Evolutionary conservation across 345 rosid genomes (phyloP), one percentile per base, ranked within the genome.

Genomic region (Moricandia moricandioides): DNA sequence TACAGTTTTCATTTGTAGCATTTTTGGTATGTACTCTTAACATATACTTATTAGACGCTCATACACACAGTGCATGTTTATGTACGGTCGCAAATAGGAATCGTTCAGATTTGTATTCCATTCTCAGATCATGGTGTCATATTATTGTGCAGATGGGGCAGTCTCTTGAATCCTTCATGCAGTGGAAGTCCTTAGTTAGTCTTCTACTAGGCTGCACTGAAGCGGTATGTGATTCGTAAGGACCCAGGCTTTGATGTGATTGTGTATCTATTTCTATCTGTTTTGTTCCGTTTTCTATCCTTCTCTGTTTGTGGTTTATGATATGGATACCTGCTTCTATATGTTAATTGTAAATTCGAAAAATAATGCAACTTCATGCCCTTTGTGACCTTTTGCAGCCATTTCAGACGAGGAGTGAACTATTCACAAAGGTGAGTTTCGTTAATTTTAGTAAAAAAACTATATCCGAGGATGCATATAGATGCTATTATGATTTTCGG

Each of bases 181-280:
- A 94, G 73, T 94, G 98, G 98, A 94, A 91, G 81, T 86, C 97
- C 51, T 78, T 94, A 81, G 90, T 91, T 69, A 86, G 91, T 84
- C 97, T 94, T 71, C 73, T 94, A 35, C 80, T 92, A 54, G 92
- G 97, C 37, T 94, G 97, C 71, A 79, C 77, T n/a, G 86, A 90
- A 66, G 98, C 97, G 67, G 98, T 94, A 86, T 85, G 92, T 80
- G 62, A 30, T 78, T 65, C 65, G 39, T 16, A 33, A 47, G 2
- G 0, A 17, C 1, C 3, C 24, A 52, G 13, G 29, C 62, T 52
- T 37, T 39, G 33, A 13, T 65, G 26, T 18, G 33, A 4, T 26
- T 3, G 6, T 56, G 30, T 24, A 56, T 56, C 14, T 24, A 24
- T 52, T 56, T 26, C 60, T 56, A 10, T 24, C 17, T 6, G 17